Conservation (phyloP, 2,329 filamentous ascomycete species). For the Pestalotiopsis fici region DNA sequence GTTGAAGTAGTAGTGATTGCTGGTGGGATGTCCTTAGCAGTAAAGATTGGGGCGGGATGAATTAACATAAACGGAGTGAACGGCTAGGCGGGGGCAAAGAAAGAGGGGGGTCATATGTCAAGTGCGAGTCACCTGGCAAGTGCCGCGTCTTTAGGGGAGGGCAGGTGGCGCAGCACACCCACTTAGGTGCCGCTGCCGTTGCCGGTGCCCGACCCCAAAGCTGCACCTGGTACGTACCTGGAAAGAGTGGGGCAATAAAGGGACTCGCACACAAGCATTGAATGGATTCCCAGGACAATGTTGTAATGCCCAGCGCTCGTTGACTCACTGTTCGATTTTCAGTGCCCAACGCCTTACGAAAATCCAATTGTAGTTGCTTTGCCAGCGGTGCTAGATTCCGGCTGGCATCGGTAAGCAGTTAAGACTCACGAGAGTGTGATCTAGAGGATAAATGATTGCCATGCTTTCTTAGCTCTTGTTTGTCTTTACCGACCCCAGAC, state of each 20-base stretch:
- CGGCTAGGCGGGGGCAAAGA: not conserved
- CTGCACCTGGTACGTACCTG: not conserved
- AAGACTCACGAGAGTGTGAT: no score
- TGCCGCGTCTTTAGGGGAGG: no score
- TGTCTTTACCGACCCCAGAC: not conserved
- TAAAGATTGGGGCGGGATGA: not conserved
- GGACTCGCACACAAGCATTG: no score
- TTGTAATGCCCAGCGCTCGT: no score
- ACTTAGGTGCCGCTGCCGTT: not conserved
- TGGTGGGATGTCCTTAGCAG: conserved; percentile 4
- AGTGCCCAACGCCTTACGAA: no score
- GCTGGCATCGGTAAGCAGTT: no score
- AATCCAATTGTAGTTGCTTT: no score
- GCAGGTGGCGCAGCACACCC: not conserved
- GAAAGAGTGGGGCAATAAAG: no score
- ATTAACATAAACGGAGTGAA: not conserved
- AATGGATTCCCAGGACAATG: no score
- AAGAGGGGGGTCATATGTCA: not conserved
- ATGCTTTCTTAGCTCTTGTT: not conserved
- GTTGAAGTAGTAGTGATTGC: conserved; percentile 1
- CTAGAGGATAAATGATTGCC: no score
- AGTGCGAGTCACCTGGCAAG: conserved; percentile 7
- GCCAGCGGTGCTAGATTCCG: no score
- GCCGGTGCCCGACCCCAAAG: not conserved
- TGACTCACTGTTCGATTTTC: no score